Conservation (phyloP, 352 stramenopile genomes). For the Globisporangium emineosum region DNA sequence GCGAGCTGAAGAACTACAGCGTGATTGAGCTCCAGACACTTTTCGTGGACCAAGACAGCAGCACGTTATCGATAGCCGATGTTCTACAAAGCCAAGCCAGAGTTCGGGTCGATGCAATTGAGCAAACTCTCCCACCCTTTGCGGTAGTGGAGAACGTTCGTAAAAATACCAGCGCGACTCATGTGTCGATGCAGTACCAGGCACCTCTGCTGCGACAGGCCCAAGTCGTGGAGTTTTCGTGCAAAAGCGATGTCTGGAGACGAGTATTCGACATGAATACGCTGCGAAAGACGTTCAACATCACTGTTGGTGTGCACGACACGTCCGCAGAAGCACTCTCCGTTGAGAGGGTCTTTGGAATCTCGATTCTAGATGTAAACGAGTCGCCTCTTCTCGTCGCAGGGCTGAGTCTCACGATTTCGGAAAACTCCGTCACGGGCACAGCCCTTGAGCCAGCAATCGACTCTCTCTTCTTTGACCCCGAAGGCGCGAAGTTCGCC, state of each 20-base stretch:
- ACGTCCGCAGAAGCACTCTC: conserved; percentile 26
- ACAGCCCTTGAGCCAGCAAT: conserved; percentile 1
- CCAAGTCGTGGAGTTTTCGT: conserved; percentile 29
- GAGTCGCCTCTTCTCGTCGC: conserved; percentile 5
- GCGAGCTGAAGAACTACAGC: conserved; percentile 11
- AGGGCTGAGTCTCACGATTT: neutral
- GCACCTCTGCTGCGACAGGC: conserved; percentile 6
- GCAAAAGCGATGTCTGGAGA: conserved; percentile 24
- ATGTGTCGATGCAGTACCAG: conserved; percentile 4
- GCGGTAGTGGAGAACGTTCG: neutral
- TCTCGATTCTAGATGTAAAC: conserved; percentile 12
- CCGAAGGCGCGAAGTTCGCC: conserved; percentile 3
- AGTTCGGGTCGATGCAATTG: neutral
- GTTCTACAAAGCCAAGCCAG: conserved; percentile 2
- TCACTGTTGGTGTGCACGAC: conserved; percentile 38
- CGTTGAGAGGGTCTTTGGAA: conserved; percentile 15
- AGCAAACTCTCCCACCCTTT: neutral
- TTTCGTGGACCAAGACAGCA: neutral
- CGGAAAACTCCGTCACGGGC: conserved; percentile 6
- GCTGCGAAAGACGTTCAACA: conserved; percentile 35
- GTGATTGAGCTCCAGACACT: conserved; percentile 3
- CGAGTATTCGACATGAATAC: conserved; percentile 31
- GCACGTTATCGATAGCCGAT: neutral
- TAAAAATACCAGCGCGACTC: neutral
- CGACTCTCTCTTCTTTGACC: conserved; percentile 12